A percentile compares a stretch with the other conserved stretches of the same genome.
These are phyloP conservation scores for Ophiostoma sp. DNA, from an alignment of 2,329 filamentous ascomycete species.

Conservation along the genomic window DNA sequence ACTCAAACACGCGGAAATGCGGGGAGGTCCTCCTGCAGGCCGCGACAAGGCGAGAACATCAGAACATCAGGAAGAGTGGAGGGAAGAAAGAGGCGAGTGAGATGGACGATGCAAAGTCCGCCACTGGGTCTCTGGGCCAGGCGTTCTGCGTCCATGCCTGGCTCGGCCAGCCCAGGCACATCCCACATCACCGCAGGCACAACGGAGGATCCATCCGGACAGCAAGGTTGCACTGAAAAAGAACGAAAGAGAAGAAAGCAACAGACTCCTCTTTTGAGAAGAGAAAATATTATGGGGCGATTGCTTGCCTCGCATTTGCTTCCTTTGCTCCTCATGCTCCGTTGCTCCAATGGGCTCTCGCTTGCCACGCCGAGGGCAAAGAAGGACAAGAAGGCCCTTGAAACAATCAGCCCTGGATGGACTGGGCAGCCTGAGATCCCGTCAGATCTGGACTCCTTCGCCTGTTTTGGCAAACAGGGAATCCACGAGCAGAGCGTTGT, in stretches of 20 bases:
- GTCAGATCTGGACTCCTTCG: neutral
- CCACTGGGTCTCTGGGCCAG: neutral
- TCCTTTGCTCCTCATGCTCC: neutral
- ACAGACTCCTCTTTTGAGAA: neutral
- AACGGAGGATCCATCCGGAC: conserved; percentile 12
- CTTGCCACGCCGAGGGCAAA: neutral
- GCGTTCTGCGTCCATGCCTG: neutral
- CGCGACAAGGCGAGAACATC: neutral
- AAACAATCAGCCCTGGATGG: neutral
- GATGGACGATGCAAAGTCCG: neutral
- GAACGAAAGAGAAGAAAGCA: neutral
- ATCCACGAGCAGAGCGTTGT: neutral
- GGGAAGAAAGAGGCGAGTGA: neutral
- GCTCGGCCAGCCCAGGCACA: conserved; percentile 7
- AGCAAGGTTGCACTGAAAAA: conserved; percentile 11
- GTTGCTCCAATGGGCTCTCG: neutral
- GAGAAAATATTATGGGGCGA: neutral
- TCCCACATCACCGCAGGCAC: conserved; percentile 9
- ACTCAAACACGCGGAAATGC: conserved; percentile 22
- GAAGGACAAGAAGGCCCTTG: neutral
- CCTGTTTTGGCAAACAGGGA: neutral
- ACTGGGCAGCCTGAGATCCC: conserved; percentile 11
- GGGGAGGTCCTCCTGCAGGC: conserved; percentile 19
- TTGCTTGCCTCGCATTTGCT: neutral
- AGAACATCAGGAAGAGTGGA: neutral